phyloP scores from a whole-genome alignment of 768 basidiomycete species.

The Pleurotus giganteus region DNA sequence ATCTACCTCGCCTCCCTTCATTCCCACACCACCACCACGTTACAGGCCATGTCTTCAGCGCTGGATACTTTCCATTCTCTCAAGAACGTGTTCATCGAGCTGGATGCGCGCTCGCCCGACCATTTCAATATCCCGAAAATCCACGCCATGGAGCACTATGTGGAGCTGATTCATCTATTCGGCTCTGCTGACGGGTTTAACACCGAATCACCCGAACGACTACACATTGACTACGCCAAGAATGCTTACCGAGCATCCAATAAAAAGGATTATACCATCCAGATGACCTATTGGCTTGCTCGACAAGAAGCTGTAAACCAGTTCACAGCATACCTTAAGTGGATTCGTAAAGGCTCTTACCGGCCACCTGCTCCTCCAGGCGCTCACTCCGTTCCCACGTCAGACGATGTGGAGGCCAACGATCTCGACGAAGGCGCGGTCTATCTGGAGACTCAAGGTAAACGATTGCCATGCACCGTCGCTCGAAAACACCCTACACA shows the following conservation, averaged over 20 bases:
- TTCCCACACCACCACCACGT: constrained; percentile 15
- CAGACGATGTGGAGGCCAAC: neutral
- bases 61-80: constrained; percentile 18
- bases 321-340: constrained; percentile 11
- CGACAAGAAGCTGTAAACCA: constrained; percentile 22
- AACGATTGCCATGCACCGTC: neutral
- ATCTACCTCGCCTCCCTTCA: constrained; percentile 18
- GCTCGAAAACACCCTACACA: neutral
- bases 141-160: constrained; percentile 24
- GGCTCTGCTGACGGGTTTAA: constrained; percentile 21
- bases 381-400: neutral
- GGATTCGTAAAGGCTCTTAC: neutral
- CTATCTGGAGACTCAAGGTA: neutral
- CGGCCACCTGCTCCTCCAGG: neutral
- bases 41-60: constrained; percentile 15
- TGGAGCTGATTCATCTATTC: constrained; percentile 15
- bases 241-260: constrained; percentile 19
- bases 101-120: constrained; percentile 5
- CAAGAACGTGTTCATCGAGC: constrained; percentile 21
- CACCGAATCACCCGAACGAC: constrained; percentile 26
- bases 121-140: constrained; percentile 33
- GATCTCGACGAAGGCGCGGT: constrained; percentile 2
- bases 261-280: constrained; percentile 18
- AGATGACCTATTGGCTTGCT: constrained; percentile 31
- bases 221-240: constrained; percentile 38